Percentiles rank a stretch among this genome's conserved stretches.
Conservation (phyloP, 2,329 filamentous ascomycete species). For the Chaetomiaceae sp. region DNA sequence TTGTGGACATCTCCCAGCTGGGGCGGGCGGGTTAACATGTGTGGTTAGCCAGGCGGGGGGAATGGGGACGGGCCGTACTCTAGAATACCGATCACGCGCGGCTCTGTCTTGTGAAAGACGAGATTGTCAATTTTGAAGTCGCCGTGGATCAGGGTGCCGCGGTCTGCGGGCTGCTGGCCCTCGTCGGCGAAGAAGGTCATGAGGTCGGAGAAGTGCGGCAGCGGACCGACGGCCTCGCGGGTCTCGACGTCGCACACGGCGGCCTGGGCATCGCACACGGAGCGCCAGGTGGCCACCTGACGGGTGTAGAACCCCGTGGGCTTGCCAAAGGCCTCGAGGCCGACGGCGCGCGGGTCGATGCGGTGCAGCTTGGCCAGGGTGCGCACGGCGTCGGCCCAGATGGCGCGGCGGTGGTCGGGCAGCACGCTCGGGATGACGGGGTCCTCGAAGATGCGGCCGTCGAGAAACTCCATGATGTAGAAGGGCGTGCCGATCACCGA, state of each 20-base stretch:
- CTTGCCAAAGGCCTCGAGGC: slow-evolving; percentile 70
- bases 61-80: slow-evolving; percentile 53
- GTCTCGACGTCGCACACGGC: slow-evolving; percentile 72
- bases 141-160: slow-evolving; percentile 78
- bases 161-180: slow-evolving; percentile 67
- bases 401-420: slow-evolving; percentile 63
- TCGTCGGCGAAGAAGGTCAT: slow-evolving; percentile 71
- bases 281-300: slow-evolving; percentile 77
- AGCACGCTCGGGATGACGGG: slow-evolving; percentile 71
- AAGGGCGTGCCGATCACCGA: slow-evolving; percentile 82
- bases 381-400: slow-evolving; percentile 82
- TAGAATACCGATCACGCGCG: slow-evolving; percentile 83
- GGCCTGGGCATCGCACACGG: slow-evolving; percentile 75
- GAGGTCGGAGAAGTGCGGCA: slow-evolving; percentile 80
- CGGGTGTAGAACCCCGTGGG: slow-evolving; percentile 74
- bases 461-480: slow-evolving; percentile 95
- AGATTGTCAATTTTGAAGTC: slow-evolving; percentile 96
- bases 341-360: slow-evolving; percentile 62
- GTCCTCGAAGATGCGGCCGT: slow-evolving; percentile 91
- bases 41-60: neutral
- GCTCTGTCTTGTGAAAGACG: slow-evolving; percentile 84
- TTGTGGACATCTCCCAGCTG: slow-evolving; percentile 95
- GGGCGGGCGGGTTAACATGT: neutral
- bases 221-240: slow-evolving; percentile 67
- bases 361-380: slow-evolving; percentile 83